Base-by-base conservation (phyloP, 805 yeast species). In the Myxozyma melibiosi region DNA sequence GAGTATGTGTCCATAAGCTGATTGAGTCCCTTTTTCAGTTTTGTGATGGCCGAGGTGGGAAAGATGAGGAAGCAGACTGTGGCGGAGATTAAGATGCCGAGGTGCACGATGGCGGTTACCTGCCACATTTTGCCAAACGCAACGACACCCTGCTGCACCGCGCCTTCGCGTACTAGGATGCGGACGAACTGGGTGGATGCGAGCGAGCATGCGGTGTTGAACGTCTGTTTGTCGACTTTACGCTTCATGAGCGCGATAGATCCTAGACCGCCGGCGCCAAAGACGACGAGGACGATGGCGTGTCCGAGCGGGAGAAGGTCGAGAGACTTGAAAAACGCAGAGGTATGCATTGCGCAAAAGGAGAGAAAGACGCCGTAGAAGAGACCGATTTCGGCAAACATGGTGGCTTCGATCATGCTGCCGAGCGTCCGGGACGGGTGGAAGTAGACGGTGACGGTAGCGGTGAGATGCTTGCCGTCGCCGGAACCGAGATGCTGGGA, bases 361-460 rank as follows among this genome's bases (percentile, higher is more conserved):
- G 87, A 78, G 5, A 84, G 77, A 0, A 76, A 54, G 55, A 81
- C 78, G 37, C 84, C 80, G 72, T 76, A 88, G 2, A 74, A 53
- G 8, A 87, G 70, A 1, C 90, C 75, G 1, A 80, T 55, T 0
- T 77, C 63, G 2, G 85, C 91, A 71, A 82, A 88, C 49, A 81
- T 67, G 20, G 86, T 70, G 11, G 90, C 84, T 67, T 88, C 90
- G 58, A 83, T 79, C 92, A 88, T 88, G 20, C 88, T 81, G 0
- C 96, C 96, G 54, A 81, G 79, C 0, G 94, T 79, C 48, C 96
- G 71, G 1, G 90, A 80, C 0, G 96, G 90, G 67, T 88, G 95
- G 74, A 89, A 88, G 70, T 89, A 89, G 1, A 88, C 92, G 1
- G 88, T 86, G n/a, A 85, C 85, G 0, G 96, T 89, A 38, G 95